Base-by-base conservation (phyloP, 495 filamentous ascomycete species). In the Glarea lozoyensis region DNA sequence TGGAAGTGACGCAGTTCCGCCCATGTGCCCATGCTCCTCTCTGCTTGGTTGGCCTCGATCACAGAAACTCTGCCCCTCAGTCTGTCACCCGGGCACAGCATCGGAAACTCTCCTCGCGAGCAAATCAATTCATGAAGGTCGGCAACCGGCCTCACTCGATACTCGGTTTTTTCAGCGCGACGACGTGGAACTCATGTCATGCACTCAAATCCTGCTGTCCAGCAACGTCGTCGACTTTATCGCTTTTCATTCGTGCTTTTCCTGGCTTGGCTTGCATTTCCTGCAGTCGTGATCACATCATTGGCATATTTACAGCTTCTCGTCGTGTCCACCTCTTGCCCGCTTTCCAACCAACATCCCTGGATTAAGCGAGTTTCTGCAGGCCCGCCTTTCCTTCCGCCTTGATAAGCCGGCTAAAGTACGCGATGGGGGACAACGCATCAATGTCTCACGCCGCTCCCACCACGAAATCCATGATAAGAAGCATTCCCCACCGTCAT, bases 391-490 rank as follows among this genome's bases (percentile, higher is more conserved):
- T 47, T 46, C 23, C 15, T 18, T 32, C 34, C 37, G 22, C 35
- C 16, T 36, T 49, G 50, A 54, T 54, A 49, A 34, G 45, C 40
- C 34, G 52, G 40, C 24, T 45, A 49, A 53, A 43, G n/a, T 36
- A 32, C 44, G 46, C 46, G 46, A 45, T 22, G 27, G 32, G 27
- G 30, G 52, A 37, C 52, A 55, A 40, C 52, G 40, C 52, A 55
- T 48, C 52, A 42, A 23, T 53, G 43, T 45, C 51, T 46, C 43
- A 46, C 38, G 27, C 27, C 29, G 21, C 9, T 29, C 35, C 25
- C n/a, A n/a, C 25, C 25, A n/a, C 7, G 7, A n/a, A 29, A 45
- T 34, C 13, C 20, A 43, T 12, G 47, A 50, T 55, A 55, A 55
- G 52, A 50, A 40, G 31, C 44, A 21, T 20, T 21, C 36, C 12